These are phyloP conservation scores for Clarireedia homoeocarpa DNA, from an alignment of 2,329 filamentous ascomycete genomes.

Conservation along the genomic window DNA sequence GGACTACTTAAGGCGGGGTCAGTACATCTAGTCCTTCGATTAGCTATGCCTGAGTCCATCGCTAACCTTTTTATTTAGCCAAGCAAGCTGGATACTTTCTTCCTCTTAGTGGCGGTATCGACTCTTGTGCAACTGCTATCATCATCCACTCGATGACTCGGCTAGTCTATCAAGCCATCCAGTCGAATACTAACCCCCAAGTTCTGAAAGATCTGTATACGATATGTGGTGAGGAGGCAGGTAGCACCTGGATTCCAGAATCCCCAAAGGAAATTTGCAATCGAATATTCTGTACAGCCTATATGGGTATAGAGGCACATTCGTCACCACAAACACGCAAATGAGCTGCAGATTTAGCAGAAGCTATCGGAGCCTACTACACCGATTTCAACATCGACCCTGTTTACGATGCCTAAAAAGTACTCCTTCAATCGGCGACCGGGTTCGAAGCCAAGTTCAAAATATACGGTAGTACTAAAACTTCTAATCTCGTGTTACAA, in stretches of 20 bases:
- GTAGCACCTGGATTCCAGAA: constrained; percentile 33
- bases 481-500: constrained; percentile 48
- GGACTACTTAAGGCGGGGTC: constrained; percentile 1
- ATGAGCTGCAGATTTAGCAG: constrained; percentile 53
- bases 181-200: constrained; percentile 39
- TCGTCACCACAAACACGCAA: constrained; percentile 42
- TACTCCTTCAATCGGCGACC: constrained; percentile 48
- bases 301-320: constrained; percentile 50
- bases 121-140: constrained; percentile 6
- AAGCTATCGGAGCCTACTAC: constrained; percentile 63
- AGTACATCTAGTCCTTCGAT: too few relatives aligned
- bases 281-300: too few relatives aligned
- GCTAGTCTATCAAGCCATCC: constrained; percentile 45
- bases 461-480: constrained; percentile 45
- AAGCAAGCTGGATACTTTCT: constrained; percentile 7
- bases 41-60: too few relatives aligned
- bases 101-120: constrained; percentile 8
- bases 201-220: constrained; percentile 44
- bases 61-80: background rate
- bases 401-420: constrained; percentile 10
- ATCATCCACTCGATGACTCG: constrained; percentile 32
- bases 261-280: constrained; percentile 26
- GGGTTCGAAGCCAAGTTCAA: constrained; percentile 54
- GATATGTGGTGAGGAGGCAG: constrained; percentile 42
- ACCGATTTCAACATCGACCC: constrained; percentile 49